phyloP scores from a whole-genome alignment of 495 filamentous ascomycete species.

The Friedmanniomyces simplex region DNA sequence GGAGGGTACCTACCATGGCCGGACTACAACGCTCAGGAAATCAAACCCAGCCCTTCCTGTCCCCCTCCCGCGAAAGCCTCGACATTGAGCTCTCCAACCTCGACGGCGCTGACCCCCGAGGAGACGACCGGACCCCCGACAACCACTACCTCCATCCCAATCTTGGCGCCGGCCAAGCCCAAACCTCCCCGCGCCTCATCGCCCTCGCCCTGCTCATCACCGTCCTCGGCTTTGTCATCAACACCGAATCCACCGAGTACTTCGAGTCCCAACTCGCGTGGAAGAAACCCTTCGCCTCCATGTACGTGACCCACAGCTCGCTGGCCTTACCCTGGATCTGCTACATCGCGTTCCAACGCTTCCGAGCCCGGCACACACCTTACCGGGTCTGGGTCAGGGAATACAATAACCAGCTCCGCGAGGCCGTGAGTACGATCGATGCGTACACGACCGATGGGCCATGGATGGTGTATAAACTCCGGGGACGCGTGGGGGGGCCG shows the following conservation, averaged over 20 bases:
- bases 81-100: constrained; percentile 7
- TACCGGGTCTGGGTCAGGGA: constrained; percentile 12
- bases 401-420: constrained; percentile 15
- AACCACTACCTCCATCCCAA: not conserved
- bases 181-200: constrained; percentile 3
- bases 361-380: constrained; percentile 1
- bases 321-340: constrained; percentile 20
- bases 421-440: constrained; percentile 13
- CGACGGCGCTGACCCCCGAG: not conserved
- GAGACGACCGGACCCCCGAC: not conserved
- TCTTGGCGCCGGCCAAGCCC: not conserved
- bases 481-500: constrained; percentile 7
- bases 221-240: constrained; percentile 13
- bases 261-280: constrained; percentile 17
- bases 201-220: constrained; percentile 6
- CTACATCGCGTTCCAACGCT: constrained; percentile 4
- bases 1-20: not conserved
- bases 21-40: not conserved
- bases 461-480: not conserved
- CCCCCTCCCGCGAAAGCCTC: not conserved
- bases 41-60: constrained; percentile 2
- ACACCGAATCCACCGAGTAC: constrained; percentile 20
- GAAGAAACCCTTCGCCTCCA: constrained; percentile 19
- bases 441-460: constrained; percentile 11
- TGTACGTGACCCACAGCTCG: constrained; percentile 20